Evolutionary conservation across 495 filamentous ascomycete species (phyloP).

Genomic region (Aspergillus mulundensis): DNA sequence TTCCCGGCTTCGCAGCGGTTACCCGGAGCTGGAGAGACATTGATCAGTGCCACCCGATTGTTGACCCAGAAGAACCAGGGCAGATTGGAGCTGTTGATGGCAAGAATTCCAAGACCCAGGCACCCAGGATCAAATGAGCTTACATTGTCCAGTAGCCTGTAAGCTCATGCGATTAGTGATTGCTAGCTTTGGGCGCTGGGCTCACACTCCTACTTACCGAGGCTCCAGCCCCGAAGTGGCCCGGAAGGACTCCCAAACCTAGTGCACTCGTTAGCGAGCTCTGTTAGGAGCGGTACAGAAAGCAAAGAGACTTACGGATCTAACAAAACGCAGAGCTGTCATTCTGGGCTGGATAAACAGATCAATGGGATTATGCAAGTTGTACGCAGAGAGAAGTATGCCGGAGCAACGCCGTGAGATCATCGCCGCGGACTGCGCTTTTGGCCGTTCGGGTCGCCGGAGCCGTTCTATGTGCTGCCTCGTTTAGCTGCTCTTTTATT

Average conservation of each 20-base stretch:
- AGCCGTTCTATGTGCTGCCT: slow-evolving; percentile 14
- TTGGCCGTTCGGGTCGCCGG: slow-evolving; percentile 30
- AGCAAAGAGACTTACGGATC: slow-evolving; percentile 43
- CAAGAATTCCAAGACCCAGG: background rate
- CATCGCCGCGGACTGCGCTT: slow-evolving; percentile 36
- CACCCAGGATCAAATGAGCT: background rate
- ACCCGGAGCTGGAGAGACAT: slow-evolving; percentile 60
- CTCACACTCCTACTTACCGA: slow-evolving; percentile 54
- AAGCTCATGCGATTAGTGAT: background rate
- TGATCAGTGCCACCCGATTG: slow-evolving; percentile 8
- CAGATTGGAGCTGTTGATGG: background rate
- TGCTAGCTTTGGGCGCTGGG: background rate
- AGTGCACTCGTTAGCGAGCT: slow-evolving; percentile 4
- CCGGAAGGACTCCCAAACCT: slow-evolving; percentile 83
- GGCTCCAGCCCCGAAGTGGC: slow-evolving; percentile 81
- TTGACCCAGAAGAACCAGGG: background rate
- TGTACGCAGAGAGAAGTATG: background rate
- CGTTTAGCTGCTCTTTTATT: background rate
- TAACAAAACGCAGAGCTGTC: slow-evolving; percentile 59
- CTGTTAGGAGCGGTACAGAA: background rate
- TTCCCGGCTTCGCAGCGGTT: slow-evolving; percentile 68
- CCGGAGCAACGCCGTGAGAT: slow-evolving; percentile 15
- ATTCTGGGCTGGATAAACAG: slow-evolving; percentile 30
- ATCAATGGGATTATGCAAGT: background rate
- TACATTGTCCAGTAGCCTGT: slow-evolving; percentile 43